Base-by-base conservation (phyloP, 2,329 filamentous ascomycete species). In the Chaetomium sp. region DNA sequence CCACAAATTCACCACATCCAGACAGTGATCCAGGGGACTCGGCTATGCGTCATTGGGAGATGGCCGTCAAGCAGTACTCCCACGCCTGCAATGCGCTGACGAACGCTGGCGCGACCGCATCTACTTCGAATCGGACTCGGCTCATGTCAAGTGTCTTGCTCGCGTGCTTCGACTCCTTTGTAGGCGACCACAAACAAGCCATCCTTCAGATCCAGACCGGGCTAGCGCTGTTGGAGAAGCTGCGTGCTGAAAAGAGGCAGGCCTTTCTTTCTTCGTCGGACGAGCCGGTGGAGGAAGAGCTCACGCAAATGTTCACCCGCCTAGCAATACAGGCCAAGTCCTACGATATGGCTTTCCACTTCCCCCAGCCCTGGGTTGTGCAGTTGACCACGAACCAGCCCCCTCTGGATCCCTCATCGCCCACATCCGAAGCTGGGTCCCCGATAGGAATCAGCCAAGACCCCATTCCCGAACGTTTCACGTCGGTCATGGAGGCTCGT, bases 291-390 rank as follows among this genome's bases (percentile, higher is more conserved):
- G 79, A 83, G 59, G 75, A 80, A 50, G 82, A 85, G 63, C 72
- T 86, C 33, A 73, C 81, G 5, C 79, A 81, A 49, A 84, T 85
- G 72, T 85, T 85, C 62, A 84, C 79, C 1, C 76, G 82, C 4
- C 72, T 85, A 2, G 81, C 81, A 2, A 82, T 85, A 44, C 82
- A 85, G 66, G 82, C 82, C 44, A 86, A 85, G 64, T 84, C 81
- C 0, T 86, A 86, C 65, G 82, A 85, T 62, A 81, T 85, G 80
- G 82, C 82, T 36, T 86, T 85, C 64, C 82, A 86, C 65, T 85
- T 85, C 57, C 82, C 82, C 1, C 74, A 81, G 35, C 81, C 82
- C 0, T 83, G 78, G 54, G 81, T 85, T 6, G 80, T 85, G 57
- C 75, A 75, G 5, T 71, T 81, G 8, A 75, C 74, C 1, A 71